Base-by-base conservation (phyloP, 108 stramenopile genomes). In the Nitzschia sp. region DNA sequence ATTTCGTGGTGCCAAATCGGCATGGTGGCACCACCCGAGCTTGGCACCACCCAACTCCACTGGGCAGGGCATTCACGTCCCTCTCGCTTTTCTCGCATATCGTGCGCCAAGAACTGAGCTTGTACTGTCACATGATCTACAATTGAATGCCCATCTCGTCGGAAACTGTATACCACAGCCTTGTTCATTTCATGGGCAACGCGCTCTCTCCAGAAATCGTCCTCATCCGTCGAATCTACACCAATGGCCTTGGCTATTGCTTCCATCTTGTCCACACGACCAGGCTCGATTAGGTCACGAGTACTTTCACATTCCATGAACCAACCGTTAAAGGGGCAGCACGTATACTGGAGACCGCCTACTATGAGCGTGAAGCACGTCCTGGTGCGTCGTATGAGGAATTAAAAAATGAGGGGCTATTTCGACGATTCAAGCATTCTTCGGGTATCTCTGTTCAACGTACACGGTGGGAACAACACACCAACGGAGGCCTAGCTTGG, bases 381-480 rank as follows among this genome's bases (percentile, higher is more conserved):
- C 28, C 75, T 51, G 6, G 75, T 1, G 54, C 75, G 45, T 24
- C 78, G 33, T 25, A 63, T 64, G 24, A 71, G 55, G 35, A 76
- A 80, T 74, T 74, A 80, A 1, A 74, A 74, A 31, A 75, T 80
- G 70, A 80, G 75, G 31, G 79, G 79, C 30, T 24, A 31, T 24
- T 46, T 47, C 15, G 36, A 18, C 35, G 75, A 80, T 13, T 61
- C 35, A 49, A 80, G n/a, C 24, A 74, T 74, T 34, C 79, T 74
- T 0, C 70, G 19, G 21, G 36, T 71, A 38, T 75, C 49, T 25
- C 11, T 62, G 59, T n/a, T 68, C 59, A 51, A 54, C 56, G 23
- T 69, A 59, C 24, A 80, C 61, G 3, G 79, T 36, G 2, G 79
- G 79, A 17, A 80, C 74, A 13, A 48, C 59, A 19, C 31, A 17